Percentiles rank a stretch among this genome's conserved stretches.
phyloP scores from a whole-genome alignment of 805 yeast species.

The Lachancea waltii region DNA sequence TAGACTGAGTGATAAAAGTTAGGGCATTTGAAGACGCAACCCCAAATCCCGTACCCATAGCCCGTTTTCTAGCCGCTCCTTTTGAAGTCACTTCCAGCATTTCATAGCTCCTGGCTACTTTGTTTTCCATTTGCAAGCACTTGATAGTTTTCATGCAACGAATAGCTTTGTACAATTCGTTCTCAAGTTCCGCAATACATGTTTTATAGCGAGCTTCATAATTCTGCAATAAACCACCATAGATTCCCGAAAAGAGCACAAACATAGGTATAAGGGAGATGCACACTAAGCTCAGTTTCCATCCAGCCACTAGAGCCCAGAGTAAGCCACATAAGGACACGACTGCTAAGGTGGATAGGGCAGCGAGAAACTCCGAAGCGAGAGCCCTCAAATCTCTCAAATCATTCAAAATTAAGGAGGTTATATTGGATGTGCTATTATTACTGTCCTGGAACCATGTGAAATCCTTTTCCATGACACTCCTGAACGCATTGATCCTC shows the following conservation, averaged over 20 bases:
- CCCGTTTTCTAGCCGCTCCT: slow-evolving; percentile 43
- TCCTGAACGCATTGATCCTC: slow-evolving; percentile 43
- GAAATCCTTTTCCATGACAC: slow-evolving; percentile 45
- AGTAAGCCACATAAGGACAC: slow-evolving; percentile 54
- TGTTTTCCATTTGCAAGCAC: slow-evolving; percentile 44
- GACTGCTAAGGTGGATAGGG: slow-evolving; percentile 45
- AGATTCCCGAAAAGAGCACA: slow-evolving; percentile 42
- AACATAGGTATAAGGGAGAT: slow-evolving; percentile 67
- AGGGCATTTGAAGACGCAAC: slow-evolving; percentile 51
- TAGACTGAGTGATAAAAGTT: slow-evolving; percentile 56
- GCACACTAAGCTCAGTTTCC: slow-evolving; percentile 84
- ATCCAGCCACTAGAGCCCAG: slow-evolving; percentile 77
- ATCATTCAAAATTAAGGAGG: slow-evolving; percentile 73
- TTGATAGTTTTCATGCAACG: slow-evolving; percentile 58
- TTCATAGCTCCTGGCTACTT: slow-evolving; percentile 40
- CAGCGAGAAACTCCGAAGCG: slow-evolving; percentile 54
- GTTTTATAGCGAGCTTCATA: slow-evolving; percentile 58
- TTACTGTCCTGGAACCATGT: slow-evolving; percentile 43
- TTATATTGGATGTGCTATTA: slow-evolving; percentile 44
- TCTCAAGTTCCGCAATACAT: slow-evolving; percentile 49
- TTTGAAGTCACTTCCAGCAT: slow-evolving; percentile 29
- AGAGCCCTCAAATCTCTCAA: slow-evolving; percentile 66
- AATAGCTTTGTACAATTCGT: slow-evolving; percentile 44
- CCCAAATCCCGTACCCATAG: slow-evolving; percentile 61
- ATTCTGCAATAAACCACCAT: slow-evolving; percentile 44